Base-by-base conservation (phyloP, 1,284 basidiomycete species). In the Hymenochaete sp. region DNA sequence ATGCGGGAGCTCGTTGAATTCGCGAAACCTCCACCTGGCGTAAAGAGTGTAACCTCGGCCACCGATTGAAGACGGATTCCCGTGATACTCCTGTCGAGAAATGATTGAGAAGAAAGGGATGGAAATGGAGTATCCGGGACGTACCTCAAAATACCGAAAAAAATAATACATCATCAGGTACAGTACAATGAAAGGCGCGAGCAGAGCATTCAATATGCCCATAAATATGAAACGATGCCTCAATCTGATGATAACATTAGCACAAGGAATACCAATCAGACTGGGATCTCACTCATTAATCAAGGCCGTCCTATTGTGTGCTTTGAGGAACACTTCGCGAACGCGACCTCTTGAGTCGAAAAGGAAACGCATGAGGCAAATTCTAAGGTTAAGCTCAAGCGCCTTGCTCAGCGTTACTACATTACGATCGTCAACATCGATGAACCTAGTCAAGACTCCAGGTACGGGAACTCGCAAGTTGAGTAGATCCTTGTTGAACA, bases 101-200 rank as follows among this genome's bases (percentile, higher is more conserved):
- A 14, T 9, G 3, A n/a, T 27, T 40, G 28, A 36, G 47, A 24
- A 21, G 21, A 3, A n/a, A 18, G 26, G 13, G 38, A 41, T 29
- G 14, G 14, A 28, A 39, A 31, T 11, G 25, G 9, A 25, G 2
- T 42, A 16, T 25, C 32, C 13, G 19, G 7, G 22, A 59, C 75
- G 45, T 42, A 90, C 92, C 71, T 98, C 95, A 55, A 98, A 98
- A 64, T 99, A 98, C 11, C 93, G 88, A 72, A 99, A 98, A 75
- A 99, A 99, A 1, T 93, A 98, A 63, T 96, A 98, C 77, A 97
- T 85, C 36, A 97, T 64, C 36, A 97, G 75, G 64, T 98, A 98
- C n/a, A 93, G 67, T 27, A 98, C 88, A 56, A 99, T 98, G 66
- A 98, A 95, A 0, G 96, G 96, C 1, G 90, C 91, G 57, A 98